phyloP scores from a whole-genome alignment of 495 filamentous ascomycete species.

The Lasiosphaeria hispida region DNA sequence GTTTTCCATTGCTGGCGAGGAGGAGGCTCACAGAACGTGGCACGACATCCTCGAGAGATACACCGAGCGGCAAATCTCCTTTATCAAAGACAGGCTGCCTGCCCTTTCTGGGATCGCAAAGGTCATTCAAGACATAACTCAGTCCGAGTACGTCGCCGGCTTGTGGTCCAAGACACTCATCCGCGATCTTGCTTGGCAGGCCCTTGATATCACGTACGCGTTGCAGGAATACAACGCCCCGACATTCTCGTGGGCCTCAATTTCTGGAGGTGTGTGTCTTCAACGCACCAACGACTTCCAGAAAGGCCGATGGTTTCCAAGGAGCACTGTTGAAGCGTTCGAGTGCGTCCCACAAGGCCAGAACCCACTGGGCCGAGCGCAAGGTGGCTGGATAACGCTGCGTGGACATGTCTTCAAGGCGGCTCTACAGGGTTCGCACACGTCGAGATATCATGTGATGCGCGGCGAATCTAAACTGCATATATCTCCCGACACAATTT shows the following conservation, averaged over 20 bases:
- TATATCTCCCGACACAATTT: neutral
- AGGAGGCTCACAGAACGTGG: neutral
- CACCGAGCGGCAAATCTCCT: constrained; percentile 22
- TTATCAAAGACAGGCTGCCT: constrained; percentile 28
- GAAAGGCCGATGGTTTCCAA: neutral
- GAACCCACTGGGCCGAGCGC: neutral
- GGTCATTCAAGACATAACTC: constrained; percentile 14
- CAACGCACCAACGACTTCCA: neutral
- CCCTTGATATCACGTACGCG: neutral
- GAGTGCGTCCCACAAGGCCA: neutral
- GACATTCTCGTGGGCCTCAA: neutral
- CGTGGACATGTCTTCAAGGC: constrained; percentile 1
- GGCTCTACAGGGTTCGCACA: neutral
- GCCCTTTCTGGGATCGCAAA: constrained; percentile 33
- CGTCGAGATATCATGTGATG: neutral
- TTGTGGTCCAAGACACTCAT: constrained; percentile 24
- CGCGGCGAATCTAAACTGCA: neutral
- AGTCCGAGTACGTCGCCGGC: constrained; percentile 33
- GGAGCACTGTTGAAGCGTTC: neutral
- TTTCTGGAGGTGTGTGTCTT: neutral
- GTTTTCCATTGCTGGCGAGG: neutral
- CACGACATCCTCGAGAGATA: constrained; percentile 12
- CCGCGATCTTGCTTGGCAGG: neutral
- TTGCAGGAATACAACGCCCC: neutral
- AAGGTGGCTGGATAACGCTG: neutral